Evolutionary conservation across 495 filamentous ascomycete genomes (phyloP).

Genomic region (Acidiella bohemica): DNA sequence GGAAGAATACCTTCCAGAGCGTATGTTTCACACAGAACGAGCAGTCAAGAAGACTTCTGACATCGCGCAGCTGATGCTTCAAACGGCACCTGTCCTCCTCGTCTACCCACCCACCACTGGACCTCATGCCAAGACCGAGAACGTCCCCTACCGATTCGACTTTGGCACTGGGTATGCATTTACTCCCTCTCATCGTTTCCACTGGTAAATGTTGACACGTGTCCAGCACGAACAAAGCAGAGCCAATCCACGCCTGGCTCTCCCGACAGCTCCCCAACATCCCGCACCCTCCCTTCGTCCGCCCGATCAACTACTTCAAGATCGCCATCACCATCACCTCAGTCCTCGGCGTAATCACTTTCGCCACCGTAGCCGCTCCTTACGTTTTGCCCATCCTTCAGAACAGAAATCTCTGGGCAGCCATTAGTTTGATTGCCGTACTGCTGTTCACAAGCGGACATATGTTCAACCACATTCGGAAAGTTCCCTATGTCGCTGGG

Average conservation of each 20-base stretch:
- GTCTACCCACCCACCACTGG: slow-evolving; percentile 80
- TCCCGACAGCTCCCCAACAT: slow-evolving; percentile 59
- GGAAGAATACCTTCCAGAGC: slow-evolving; percentile 75
- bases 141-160: slow-evolving; percentile 67
- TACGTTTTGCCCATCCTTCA: slow-evolving; percentile 76
- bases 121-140: slow-evolving; percentile 58
- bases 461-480: slow-evolving; percentile 98
- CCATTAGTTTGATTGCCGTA: slow-evolving; percentile 73
- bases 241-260: slow-evolving; percentile 67
- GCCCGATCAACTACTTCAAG: slow-evolving; percentile 76
- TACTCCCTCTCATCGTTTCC: too few species aligned
- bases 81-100: slow-evolving; percentile 84
- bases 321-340: slow-evolving; percentile 54
- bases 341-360: slow-evolving; percentile 51
- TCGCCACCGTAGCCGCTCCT: slow-evolving; percentile 62
- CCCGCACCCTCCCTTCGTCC: slow-evolving; percentile 59
- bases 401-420: slow-evolving; percentile 89
- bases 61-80: slow-evolving; percentile 64
- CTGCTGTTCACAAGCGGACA: slow-evolving; percentile 92
- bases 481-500: slow-evolving; percentile 85
- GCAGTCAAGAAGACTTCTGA: neutral
- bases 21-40: slow-evolving; percentile 35
- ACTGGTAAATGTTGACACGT: too few species aligned
- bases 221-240: slow-evolving; percentile 55
- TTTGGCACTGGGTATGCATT: slow-evolving; percentile 60